Evolutionary conservation across 192 early-diverging fungal genomes (phyloP), one percentile per base, ranked within the genome.

Genomic region (Mortierella alpina): DNA sequence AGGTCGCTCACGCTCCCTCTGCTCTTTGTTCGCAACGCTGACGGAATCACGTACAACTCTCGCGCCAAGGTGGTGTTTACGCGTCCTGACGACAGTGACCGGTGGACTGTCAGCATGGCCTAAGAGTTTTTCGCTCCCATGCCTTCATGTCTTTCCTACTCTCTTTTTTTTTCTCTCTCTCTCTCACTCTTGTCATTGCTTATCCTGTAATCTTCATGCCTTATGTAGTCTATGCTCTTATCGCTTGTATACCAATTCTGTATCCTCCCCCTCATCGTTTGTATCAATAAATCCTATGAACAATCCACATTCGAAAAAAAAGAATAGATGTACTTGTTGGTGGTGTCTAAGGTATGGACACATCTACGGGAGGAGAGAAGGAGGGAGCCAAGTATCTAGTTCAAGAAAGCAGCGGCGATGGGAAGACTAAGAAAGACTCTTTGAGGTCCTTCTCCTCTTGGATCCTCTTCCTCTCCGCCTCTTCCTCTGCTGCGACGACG

Each of bases 21-120:
- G 52, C 42, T 80, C 8, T 80, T 80, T 68, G 77, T 80, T 6
- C 77, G 77, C 14, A 23, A 70, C 18, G 41, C 44, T 1, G 77
- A 80, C 44, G 77, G 77, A 6, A 80, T 80, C 49, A 80, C 77
- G 0, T 80, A 80, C 49, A 70, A 80, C 63, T 80, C 77, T 20
- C 69, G 77, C 5, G 77, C 77, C 39, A 80, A 71, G 47, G 77
- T 72, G 17, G 63, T 65, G 8, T 80, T 80, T 17, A 63, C 68
- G 14, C 65, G 70, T 18, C 77, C 51, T 39, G 70, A 72, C 10
- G 65, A 72, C n/a, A 53, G 56, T 12, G 77, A 80, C 11, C 70
- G 77, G 6, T 80, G 77, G 77, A 55, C 70, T 9, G 77, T 80
- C 46, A 62, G 53, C 14, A 68, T 80, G 56, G 63, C 57, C n/a